Evolutionary conservation across 345 rosid species (phyloP), one percentile per base, ranked within the genome.

Genomic region (Camelina laxa): DNA sequence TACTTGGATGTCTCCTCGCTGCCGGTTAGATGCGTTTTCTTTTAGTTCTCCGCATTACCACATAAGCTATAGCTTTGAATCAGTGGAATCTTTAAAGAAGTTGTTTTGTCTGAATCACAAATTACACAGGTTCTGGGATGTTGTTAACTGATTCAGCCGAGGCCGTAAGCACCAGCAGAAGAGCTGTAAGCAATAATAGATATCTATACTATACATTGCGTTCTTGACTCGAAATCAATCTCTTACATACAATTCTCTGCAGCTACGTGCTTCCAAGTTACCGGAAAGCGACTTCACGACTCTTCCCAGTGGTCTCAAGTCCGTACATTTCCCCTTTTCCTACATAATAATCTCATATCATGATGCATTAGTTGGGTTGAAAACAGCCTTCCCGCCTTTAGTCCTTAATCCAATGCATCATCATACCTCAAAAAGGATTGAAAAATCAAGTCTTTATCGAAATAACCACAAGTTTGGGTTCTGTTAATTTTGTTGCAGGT

Each of bases 81-180:
- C 61, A 62, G 4, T 44, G 16, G 9, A 57, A 47, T 63, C 21
- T 12, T 70, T 36, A 48, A 47, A 27, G 2, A 1, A 6, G 60
- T 73, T 61, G 54, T 7, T 33, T 65, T 56, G 58, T 16, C 54
- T 68, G 75, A 70, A 48, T 56, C 4, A 68, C 30, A 27, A 27
- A 65, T 42, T 13, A 14, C 70, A 66, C 85, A 91, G 96, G 82
- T 74, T 82, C 85, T 78, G 91, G 82, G 33, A 15, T 65, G 48
- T 51, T 65, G 67, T 63, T 76, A 65, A 81, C 77, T 68, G 86
- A 87, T 82, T 85, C 76, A 74, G 86, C 95, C 20, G 85, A 88
- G 70, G 98, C 97, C 73, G 98, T 69, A 60, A 94, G 93, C 86
- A 91, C 97, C 20, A 94, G 98, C 70, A 83, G 91, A 80, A 89